phyloP scores from a whole-genome alignment of 1,284 basidiomycete genomes.

The Tranzscheliella williamsii region DNA sequence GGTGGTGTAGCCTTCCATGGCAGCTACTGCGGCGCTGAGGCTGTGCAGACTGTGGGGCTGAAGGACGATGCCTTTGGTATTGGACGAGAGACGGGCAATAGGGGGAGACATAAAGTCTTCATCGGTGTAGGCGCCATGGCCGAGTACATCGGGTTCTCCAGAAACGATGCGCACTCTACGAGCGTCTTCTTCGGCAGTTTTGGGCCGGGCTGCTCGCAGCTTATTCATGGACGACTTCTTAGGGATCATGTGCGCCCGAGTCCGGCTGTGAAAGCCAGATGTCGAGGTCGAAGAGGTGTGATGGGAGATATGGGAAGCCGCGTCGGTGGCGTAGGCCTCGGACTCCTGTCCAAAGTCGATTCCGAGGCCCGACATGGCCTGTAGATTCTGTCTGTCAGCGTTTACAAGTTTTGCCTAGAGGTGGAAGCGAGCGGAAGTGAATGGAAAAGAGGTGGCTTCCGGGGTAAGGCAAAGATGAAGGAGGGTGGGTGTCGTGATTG shows the following conservation, averaged over 20 bases:
- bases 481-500: no score
- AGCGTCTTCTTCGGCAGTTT: slow-evolving; percentile 25
- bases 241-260: slow-evolving; percentile 24
- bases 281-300: slow-evolving; percentile 7
- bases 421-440: no score
- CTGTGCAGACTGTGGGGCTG: slow-evolving; percentile 31
- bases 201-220: slow-evolving; percentile 19
- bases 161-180: slow-evolving; percentile 46
- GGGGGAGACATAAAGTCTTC: slow-evolving; percentile 32
- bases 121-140: slow-evolving; percentile 35
- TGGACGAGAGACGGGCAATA: neutral
- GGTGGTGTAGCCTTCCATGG: slow-evolving; percentile 18
- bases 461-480: no score
- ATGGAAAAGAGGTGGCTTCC: neutral
- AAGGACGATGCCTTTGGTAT: slow-evolving; percentile 6
- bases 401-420: no score
- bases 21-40: slow-evolving; percentile 35
- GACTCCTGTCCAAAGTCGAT: slow-evolving; percentile 51
- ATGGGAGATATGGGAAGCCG: slow-evolving; percentile 5
- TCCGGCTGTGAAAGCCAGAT: slow-evolving; percentile 25
- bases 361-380: slow-evolving; percentile 52
- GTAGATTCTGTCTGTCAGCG: neutral
- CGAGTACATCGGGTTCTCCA: slow-evolving; percentile 41
- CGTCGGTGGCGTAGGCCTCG: slow-evolving; percentile 20
- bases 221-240: slow-evolving; percentile 34